Conservation (phyloP, 306 rosid species). For the Astragalus glycyphyllos region DNA sequence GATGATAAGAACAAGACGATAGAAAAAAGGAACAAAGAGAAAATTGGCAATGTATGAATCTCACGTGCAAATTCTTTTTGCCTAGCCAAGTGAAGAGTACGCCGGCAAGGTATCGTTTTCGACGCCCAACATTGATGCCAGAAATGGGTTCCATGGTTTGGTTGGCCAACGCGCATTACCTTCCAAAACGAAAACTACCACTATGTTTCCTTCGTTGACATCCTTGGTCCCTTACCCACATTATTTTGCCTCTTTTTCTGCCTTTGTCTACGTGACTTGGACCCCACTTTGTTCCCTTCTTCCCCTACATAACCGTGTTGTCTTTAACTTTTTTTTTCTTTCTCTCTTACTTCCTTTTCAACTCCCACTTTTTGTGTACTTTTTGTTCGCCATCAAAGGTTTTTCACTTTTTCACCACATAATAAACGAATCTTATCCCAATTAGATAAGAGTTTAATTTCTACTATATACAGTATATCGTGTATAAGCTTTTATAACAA, state of each 20-base stretch:
- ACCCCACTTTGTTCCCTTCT: constrained; percentile 50
- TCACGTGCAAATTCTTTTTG: constrained; percentile 28
- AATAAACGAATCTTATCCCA: background rate
- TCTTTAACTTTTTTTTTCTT: background rate
- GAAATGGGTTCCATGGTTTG: constrained; percentile 47
- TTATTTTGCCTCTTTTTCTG: constrained; percentile 47
- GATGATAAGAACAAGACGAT: constrained; percentile 1
- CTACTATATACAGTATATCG: too few species aligned
- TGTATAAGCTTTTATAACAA: too few species aligned
- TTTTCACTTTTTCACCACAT: constrained; percentile 9
- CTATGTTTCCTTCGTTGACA: constrained; percentile 51
- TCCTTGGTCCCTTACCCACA: constrained; percentile 49
- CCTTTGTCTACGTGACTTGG: constrained; percentile 47
- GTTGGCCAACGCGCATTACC: constrained; percentile 57
- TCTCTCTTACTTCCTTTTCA: background rate
- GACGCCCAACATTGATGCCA: constrained; percentile 44
- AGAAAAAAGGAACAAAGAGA: background rate
- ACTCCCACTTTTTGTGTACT: background rate
- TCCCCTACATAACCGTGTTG: constrained; percentile 43
- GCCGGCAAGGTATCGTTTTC: constrained; percentile 2
- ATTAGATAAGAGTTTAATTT: too few species aligned
- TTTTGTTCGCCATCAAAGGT: background rate
- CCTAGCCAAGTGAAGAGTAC: background rate
- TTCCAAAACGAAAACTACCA: constrained; percentile 48
- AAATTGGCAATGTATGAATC: background rate